Base-by-base conservation (phyloP, 306 rosid genomes). In the Hippophae tibetana region DNA sequence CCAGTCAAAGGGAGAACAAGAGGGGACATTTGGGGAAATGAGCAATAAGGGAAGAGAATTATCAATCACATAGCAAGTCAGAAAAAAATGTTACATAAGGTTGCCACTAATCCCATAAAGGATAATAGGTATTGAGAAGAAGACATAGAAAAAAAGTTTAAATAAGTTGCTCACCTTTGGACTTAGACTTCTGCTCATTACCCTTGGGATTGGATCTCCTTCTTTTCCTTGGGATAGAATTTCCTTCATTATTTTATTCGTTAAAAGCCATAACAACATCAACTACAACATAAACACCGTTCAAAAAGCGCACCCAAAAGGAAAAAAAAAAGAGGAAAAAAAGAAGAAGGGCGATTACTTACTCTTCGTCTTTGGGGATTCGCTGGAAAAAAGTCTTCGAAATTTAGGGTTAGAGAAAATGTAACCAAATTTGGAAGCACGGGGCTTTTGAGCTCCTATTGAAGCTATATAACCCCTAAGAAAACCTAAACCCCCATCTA, bases 301-400 rank as follows among this genome's bases (percentile, higher is more conserved):
- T 45, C 43, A 52, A 43, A 47, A 23, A 42, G 52, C n/a, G 9
- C 43, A 52, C 38, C 44, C 48, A 52, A 43, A 43, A 40, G 7
- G 42, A 12, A 42, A 66, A 11, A 66, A 11, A 8, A 61, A 5
- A 8, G 55, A 44, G 8, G 5, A 6, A 23, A 3, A 7, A 18
- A 18, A 13, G 10, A 14, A 23, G 14, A 51, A 13, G 7, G 51
- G 1, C n/a, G 72, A 64, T 13, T 53, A 62, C 81, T 78, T 66
- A 92, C 99, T 88, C 79, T 85, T 88, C 69, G 83, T 88, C 93
- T 88, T 80, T 7, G 96, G 99, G 56, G 82, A 51, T 79, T 85
- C 93, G 70, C 85, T 82, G 13, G 89, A 92, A 70, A 81, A 88
- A 12, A 85, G 61, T 9, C 96, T 87, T 47, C 56, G 62, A 40